Conservation (phyloP, 371 early-diverging fungal species). For the Sporodiniella umbellata region DNA sequence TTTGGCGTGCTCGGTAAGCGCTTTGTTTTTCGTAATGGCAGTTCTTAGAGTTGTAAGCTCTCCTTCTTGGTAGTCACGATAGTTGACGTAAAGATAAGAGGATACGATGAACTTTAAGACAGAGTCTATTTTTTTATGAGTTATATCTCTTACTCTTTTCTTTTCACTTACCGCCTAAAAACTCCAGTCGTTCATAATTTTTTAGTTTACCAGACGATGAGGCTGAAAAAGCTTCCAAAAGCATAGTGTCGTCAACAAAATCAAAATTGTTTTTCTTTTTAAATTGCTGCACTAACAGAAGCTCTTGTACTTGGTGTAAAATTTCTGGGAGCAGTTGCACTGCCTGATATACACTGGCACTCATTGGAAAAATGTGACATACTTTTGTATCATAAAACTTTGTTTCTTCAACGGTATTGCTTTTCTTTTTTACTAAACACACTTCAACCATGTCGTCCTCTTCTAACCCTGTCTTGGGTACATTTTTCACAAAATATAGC, state of each 20-base stretch:
- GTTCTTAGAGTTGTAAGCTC: slow-evolving; percentile 66
- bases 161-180: slow-evolving; percentile 61
- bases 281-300: slow-evolving; percentile 55
- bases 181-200: slow-evolving; percentile 93
- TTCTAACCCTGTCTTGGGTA: slow-evolving; percentile 13
- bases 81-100: slow-evolving; percentile 67
- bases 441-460: slow-evolving; percentile 25
- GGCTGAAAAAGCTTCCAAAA: slow-evolving; percentile 73
- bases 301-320: slow-evolving; percentile 60
- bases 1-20: slow-evolving; percentile 56
- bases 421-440: slow-evolving; percentile 22
- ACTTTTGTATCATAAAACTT: slow-evolving; percentile 45
- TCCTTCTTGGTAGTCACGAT: slow-evolving; percentile 76
- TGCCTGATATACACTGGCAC: slow-evolving; percentile 47
- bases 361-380: slow-evolving; percentile 46
- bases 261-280: slow-evolving; percentile 27
- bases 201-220: slow-evolving; percentile 58
- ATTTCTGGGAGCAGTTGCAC: slow-evolving; percentile 61
- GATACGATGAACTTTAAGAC: slow-evolving; percentile 82
- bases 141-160: neutral
- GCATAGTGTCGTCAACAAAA: slow-evolving; percentile 29
- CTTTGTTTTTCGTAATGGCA: slow-evolving; percentile 69
- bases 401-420: slow-evolving; percentile 14
- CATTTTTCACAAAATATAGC: no score
- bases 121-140: slow-evolving; percentile 52